These are phyloP conservation scores for Suhomyces sp. DNA, from an alignment of 805 yeast species.

Conservation along the genomic window DNA sequence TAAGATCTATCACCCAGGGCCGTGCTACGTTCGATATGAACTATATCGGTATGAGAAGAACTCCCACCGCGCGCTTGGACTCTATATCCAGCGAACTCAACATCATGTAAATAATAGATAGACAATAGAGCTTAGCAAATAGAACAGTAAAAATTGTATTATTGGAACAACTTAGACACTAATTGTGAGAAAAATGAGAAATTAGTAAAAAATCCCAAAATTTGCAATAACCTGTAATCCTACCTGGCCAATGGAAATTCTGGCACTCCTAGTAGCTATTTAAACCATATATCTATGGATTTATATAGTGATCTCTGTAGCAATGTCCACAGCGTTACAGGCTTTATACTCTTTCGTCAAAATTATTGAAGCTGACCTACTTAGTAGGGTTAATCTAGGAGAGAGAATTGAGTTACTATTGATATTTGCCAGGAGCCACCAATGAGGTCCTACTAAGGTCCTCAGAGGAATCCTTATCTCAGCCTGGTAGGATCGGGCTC, in stretches of 20 bases:
- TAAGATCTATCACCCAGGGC: conserved; percentile 87
- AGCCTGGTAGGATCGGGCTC: too few species aligned
- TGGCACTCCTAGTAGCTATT: background rate
- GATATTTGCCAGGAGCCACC: too few species aligned
- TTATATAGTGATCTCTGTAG: too few species aligned
- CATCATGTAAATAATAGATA: conserved; percentile 6
- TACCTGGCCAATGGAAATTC: background rate
- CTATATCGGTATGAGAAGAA: conserved; percentile 69
- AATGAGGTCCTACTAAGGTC: too few species aligned
- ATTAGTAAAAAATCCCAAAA: background rate
- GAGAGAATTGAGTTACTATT: too few species aligned
- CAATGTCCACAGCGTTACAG: too few species aligned
- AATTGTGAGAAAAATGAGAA: background rate
- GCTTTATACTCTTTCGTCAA: too few species aligned
- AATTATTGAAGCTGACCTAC: too few species aligned
- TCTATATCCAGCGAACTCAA: conserved; percentile 15
- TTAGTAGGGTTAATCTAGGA: too few species aligned
- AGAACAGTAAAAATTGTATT: background rate
- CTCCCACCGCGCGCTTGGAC: conserved; percentile 49
- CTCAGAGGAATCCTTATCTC: too few species aligned
- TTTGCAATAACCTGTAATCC: background rate
- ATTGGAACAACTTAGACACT: background rate
- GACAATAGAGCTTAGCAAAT: too few species aligned
- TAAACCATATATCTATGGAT: background rate
- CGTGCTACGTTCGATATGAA: conserved; percentile 81